These are phyloP conservation scores for Sclerotiophoma versabilis DNA, from an alignment of 2,329 filamentous ascomycete genomes.

Conservation along the genomic window DNA sequence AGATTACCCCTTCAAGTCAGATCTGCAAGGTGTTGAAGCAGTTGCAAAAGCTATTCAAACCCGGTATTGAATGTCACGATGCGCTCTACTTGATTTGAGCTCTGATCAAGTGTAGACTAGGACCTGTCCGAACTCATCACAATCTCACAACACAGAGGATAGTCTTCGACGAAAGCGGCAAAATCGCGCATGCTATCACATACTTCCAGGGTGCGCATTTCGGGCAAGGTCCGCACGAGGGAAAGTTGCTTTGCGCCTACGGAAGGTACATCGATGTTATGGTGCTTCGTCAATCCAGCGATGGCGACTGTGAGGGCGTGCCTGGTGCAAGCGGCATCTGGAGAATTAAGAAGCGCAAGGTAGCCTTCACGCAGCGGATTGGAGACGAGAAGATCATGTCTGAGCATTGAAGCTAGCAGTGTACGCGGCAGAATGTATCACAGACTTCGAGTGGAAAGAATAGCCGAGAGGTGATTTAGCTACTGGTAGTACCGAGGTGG, in stretches of 20 bases:
- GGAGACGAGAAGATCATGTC: conserved; percentile 47
- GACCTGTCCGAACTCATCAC: conserved; percentile 52
- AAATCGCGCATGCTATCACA: conserved; percentile 46
- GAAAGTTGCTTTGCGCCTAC: conserved; percentile 52
- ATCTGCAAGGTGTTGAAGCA: conserved; percentile 44
- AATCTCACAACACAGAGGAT: conserved; percentile 54
- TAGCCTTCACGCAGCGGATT: conserved; percentile 48
- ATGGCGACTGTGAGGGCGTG: conserved; percentile 37
- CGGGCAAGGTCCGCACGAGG: conserved; percentile 52
- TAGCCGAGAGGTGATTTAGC: neutral
- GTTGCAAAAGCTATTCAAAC: conserved; percentile 44
- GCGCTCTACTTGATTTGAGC: no score
- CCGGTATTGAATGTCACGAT: conserved; percentile 28
- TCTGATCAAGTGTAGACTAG: conserved; percentile 38
- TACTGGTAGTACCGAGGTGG: neutral
- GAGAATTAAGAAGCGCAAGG: conserved; percentile 48
- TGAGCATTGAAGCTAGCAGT: conserved; percentile 29
- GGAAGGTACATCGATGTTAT: conserved; percentile 53
- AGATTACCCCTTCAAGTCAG: conserved; percentile 49
- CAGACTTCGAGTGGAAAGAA: neutral
- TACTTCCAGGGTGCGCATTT: conserved; percentile 55
- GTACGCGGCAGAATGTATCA: neutral
- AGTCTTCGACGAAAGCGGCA: conserved; percentile 36
- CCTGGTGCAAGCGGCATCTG: conserved; percentile 51
- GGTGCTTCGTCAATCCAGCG: conserved; percentile 32